Base-by-base conservation (phyloP, 306 rosid genomes). In the Gleditsia sinensis region DNA sequence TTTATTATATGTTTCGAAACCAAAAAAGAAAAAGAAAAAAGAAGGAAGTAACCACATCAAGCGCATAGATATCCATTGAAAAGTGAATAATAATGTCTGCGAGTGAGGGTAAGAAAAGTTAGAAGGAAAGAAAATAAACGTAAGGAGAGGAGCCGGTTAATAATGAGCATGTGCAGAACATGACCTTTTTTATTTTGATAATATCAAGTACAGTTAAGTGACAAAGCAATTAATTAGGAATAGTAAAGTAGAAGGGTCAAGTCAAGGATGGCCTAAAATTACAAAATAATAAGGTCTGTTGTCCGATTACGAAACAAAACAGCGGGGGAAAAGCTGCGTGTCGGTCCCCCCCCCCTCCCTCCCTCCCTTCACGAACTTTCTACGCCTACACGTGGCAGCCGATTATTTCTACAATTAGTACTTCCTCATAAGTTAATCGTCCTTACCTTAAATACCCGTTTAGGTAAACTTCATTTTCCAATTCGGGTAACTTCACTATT, bases 381-480 rank as follows among this genome's bases (percentile, higher is more conserved):
- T 21, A 16, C 6, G 8, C 42, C 42, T 1, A 58, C 65, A 58
- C 65, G 65, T 58, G 65, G 40, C 43, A 10, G 67, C 34, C 34
- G 5, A 32, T 32, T n/a, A n/a, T n/a, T n/a, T n/a, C n/a, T n/a
- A 73, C 36, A 77, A 68, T 84, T 69, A 76, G 79, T 49, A 75
- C 80, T 81, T 84, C 88, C 88, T 11, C 72, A 78, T 81, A 72
- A 59, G 39, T 88, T 51, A 84, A 83, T 75, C 79, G 25, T 72
- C 48, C 67, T 43, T 21, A 84, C 92, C 92, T 87, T 76, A 81
- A 86, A 83, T 67, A 14, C 82, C 64, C n/a, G n/a, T 72, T 84
- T 81, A 11, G 39, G n/a, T 59, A 28, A 85, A 51, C 83, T 50
- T 76, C 28, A 20, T 80, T 82, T 89, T 83, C 96, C 81, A 57